A percentile compares a stretch with the other conserved stretches of the same genome.
phyloP scores from a whole-genome alignment of 2,329 filamentous ascomycete species.

The Aspergillus amoenus region DNA sequence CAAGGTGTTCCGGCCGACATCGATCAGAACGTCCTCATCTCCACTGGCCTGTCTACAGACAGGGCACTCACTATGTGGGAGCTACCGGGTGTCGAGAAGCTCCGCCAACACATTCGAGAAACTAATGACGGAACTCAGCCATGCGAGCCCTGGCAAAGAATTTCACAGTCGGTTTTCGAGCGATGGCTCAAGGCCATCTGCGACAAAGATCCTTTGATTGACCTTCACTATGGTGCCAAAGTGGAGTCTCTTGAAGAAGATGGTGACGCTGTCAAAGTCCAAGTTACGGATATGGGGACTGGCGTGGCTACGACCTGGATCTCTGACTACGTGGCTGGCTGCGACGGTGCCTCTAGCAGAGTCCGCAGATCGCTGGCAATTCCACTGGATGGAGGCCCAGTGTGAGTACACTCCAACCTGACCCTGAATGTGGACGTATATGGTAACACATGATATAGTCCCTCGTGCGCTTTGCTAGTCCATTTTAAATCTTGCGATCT shows the following conservation, averaged over 20 bases:
- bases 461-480: slow-evolving; percentile 17
- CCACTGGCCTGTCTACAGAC: neutral
- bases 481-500: slow-evolving; percentile 35
- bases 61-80: neutral
- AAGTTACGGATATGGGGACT: no score
- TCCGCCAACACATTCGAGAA: slow-evolving; percentile 19
- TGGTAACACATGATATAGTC: neutral
- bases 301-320: slow-evolving; percentile 1
- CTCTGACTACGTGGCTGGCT: neutral
- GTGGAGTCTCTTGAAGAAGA: neutral
- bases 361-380: slow-evolving; percentile 6
- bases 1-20: neutral
- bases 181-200: slow-evolving; percentile 28
- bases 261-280: no score
- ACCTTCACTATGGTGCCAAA: slow-evolving; percentile 30
- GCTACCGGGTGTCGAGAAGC: neutral
- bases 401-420: neutral
- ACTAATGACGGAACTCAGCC: slow-evolving; percentile 35
- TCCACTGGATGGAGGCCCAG: slow-evolving; percentile 5
- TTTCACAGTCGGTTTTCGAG: slow-evolving; percentile 36
- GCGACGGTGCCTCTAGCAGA: slow-evolving; percentile 13
- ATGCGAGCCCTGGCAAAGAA: slow-evolving; percentile 29
- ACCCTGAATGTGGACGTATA: no score
- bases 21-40: neutral
- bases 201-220: slow-evolving; percentile 23